These are phyloP conservation scores for Pythium sp. DNA, from an alignment of 352 stramenopile genomes.

Conservation along the genomic window DNA sequence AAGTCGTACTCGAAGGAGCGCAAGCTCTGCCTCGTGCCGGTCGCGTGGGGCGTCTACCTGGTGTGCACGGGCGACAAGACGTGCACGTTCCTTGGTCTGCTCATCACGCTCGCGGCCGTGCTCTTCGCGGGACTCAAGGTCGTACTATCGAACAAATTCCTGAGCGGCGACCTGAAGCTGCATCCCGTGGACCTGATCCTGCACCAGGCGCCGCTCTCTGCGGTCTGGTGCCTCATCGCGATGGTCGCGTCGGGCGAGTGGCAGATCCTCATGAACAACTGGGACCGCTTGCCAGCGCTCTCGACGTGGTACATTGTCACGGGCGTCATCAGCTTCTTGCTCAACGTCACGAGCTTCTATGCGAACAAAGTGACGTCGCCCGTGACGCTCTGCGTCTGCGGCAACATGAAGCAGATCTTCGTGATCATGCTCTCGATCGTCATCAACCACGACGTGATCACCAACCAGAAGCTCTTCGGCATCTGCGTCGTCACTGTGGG, in stretches of 20 bases:
- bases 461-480: slow-evolving; percentile 60
- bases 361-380: slow-evolving; percentile 94
- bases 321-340: slow-evolving; percentile 88
- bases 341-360: slow-evolving; percentile 94
- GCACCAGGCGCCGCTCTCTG: slow-evolving; percentile 91
- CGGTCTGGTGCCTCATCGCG: slow-evolving; percentile 86
- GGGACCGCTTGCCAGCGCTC: slow-evolving; percentile 56
- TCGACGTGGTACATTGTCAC: slow-evolving; percentile 83
- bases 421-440: slow-evolving; percentile 80
- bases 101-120: slow-evolving; percentile 88
- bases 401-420: slow-evolving; percentile 94
- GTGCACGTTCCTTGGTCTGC: slow-evolving; percentile 82
- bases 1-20: slow-evolving; percentile 75
- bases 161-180: slow-evolving; percentile 92
- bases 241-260: slow-evolving; percentile 82
- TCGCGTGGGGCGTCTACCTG: slow-evolving; percentile 82
- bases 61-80: slow-evolving; percentile 88
- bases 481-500: slow-evolving; percentile 70
- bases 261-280: slow-evolving; percentile 51
- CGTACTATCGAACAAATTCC: slow-evolving; percentile 91
- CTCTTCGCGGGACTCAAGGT: slow-evolving; percentile 92
- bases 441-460: slow-evolving; percentile 75
- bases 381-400: slow-evolving; percentile 92
- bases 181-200: slow-evolving; percentile 91
- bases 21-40: slow-evolving; percentile 74